phyloP scores from a whole-genome alignment of 176 grass and related monocot genomes.

The Juncus effusus region DNA sequence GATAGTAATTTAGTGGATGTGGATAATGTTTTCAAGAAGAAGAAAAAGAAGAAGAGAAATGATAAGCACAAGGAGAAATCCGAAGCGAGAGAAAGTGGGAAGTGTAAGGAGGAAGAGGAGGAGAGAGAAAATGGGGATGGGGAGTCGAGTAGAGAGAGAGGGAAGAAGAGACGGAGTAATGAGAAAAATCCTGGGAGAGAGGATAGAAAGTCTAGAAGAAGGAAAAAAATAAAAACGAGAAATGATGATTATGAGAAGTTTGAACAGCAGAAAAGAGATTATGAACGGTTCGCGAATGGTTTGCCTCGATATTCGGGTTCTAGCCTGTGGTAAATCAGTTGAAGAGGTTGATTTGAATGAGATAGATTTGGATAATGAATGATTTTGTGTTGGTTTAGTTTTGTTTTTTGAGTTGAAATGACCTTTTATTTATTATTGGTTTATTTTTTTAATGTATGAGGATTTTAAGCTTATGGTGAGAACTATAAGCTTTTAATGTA shows the following conservation, averaged over 20 bases:
- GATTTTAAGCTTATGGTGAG: too few species aligned
- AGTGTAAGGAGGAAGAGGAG: slow-evolving; percentile 6
- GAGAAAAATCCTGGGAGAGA: slow-evolving; percentile 4
- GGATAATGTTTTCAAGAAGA: slow-evolving; percentile 32
- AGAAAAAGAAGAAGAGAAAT: slow-evolving; percentile 52
- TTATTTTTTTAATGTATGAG: neutral
- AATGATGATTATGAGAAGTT: too few species aligned
- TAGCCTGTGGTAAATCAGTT: slow-evolving; percentile 42
- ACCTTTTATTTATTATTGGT: slow-evolving; percentile 4
- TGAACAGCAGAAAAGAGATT: slow-evolving; percentile 20
- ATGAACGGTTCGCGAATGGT: slow-evolving; percentile 50
- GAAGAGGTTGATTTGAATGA: slow-evolving; percentile 34
- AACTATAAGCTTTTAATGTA: too few species aligned
- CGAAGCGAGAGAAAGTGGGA: slow-evolving; percentile 31
- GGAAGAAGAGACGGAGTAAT: slow-evolving; percentile 18
- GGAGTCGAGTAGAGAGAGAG: slow-evolving; percentile 29
- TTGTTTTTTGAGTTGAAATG: neutral
- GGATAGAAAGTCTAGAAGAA: slow-evolving; percentile 24
- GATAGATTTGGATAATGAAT: slow-evolving; percentile 36
- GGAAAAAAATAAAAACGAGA: slow-evolving; percentile 39
- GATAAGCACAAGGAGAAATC: slow-evolving; percentile 46
- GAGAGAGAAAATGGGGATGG: neutral
- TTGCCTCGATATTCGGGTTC: slow-evolving; percentile 32
- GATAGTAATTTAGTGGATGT: slow-evolving; percentile 33
- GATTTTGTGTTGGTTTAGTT: neutral